These are phyloP conservation scores for Helicostylum pulchrum DNA, from an alignment of 192 early-diverging fungal genomes.

Conservation along the genomic window DNA sequence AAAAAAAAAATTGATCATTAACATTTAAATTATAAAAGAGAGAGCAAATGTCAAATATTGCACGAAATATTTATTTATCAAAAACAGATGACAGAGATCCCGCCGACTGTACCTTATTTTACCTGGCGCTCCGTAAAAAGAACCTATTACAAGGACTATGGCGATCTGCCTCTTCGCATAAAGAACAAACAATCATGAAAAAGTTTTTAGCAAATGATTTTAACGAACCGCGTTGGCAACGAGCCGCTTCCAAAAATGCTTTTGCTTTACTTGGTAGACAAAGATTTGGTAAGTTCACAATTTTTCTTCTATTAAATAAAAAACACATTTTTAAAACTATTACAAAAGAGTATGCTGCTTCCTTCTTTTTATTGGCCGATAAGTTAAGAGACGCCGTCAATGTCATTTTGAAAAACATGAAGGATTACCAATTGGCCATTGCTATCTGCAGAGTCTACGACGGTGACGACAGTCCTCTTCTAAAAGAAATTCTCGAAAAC, in stretches of 20 bases:
- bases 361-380: constrained; percentile 92
- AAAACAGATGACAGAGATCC: constrained; percentile 78
- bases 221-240: constrained; percentile 83
- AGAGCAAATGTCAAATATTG: constrained; percentile 79
- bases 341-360: constrained; percentile 78
- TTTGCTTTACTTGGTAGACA: constrained; percentile 95
- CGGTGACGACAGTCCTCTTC: constrained; percentile 56
- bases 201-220: constrained; percentile 93
- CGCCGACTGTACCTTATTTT: constrained; percentile 82
- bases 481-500: constrained; percentile 48
- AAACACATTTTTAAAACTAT: too few relatives aligned
- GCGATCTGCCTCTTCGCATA: constrained; percentile 77
- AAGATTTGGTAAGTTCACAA: constrained; percentile 74
- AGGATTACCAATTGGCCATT: constrained; percentile 91
- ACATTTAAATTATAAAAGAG: constrained; percentile 28
- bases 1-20: not conserved
- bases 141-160: constrained; percentile 88
- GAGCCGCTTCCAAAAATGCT: constrained; percentile 96
- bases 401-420: constrained; percentile 87
- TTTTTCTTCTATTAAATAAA: not conserved
- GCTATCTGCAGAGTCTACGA: constrained; percentile 89
- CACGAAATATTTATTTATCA: constrained; percentile 78
- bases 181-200: constrained; percentile 87
- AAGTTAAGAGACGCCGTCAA: constrained; percentile 87
- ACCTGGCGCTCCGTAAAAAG: constrained; percentile 86